Conservation (phyloP, 208 protist species). For the Trypanosoma avium region DNA sequence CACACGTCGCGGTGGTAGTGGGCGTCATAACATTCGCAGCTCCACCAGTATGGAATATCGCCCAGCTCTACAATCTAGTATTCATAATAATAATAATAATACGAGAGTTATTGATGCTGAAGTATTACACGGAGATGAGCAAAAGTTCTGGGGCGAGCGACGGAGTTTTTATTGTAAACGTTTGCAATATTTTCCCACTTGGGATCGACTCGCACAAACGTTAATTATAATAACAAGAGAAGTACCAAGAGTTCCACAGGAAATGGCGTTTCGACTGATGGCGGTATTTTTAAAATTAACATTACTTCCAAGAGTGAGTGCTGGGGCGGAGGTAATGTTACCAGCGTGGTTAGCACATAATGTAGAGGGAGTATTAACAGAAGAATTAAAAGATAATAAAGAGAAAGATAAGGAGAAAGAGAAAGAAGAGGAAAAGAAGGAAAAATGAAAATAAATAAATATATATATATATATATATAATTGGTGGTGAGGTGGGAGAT, state of each 20-base stretch:
- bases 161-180: slow-evolving; percentile 63
- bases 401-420: slow-evolving; percentile 15
- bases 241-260: slow-evolving; percentile 73
- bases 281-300: slow-evolving; percentile 71
- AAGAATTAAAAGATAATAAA: slow-evolving; percentile 1
- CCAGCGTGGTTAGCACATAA: slow-evolving; percentile 67
- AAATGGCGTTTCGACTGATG: slow-evolving; percentile 85
- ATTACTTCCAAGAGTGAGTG: slow-evolving; percentile 62
- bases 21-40: slow-evolving; percentile 46
- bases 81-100: slow-evolving; percentile 36
- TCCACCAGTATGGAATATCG: slow-evolving; percentile 68
- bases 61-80: slow-evolving; percentile 37
- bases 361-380: slow-evolving; percentile 44
- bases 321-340: slow-evolving; percentile 52
- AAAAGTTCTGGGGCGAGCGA: slow-evolving; percentile 67
- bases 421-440: not conserved
- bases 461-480: not conserved
- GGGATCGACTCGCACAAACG: slow-evolving; percentile 80
- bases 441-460: not conserved
- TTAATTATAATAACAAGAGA: slow-evolving; percentile 71
- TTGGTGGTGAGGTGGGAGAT: not conserved
- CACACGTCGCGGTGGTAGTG: slow-evolving; percentile 62
- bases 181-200: slow-evolving; percentile 54
- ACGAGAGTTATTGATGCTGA: slow-evolving; percentile 82
- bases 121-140: slow-evolving; percentile 79